Percentiles rank a stretch among this genome's conserved stretches.
phyloP scores from a whole-genome alignment of 306 rosid genomes.

The Lagenaria siceraria region DNA sequence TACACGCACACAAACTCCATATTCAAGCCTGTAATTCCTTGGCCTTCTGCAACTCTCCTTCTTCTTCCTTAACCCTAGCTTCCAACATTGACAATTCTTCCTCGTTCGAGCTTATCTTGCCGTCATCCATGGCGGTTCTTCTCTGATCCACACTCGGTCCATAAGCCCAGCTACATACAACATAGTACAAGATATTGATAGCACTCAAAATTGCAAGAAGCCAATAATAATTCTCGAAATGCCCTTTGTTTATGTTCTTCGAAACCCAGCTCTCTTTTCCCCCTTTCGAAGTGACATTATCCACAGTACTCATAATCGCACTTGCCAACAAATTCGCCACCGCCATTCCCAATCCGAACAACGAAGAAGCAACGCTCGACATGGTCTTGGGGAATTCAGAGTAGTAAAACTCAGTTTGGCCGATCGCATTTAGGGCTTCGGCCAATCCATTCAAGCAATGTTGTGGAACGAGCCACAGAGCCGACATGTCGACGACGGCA shows the following conservation, averaged over 20 bases:
- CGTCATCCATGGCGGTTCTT: conserved; percentile 3
- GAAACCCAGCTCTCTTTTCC: conserved; percentile 55
- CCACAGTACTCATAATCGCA: conserved; percentile 27
- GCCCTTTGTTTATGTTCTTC: conserved; percentile 34
- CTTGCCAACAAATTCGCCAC: conserved; percentile 39
- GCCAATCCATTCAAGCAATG: conserved; percentile 34
- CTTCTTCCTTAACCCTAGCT: conserved; percentile 9
- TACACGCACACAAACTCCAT: neutral
- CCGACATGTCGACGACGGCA: conserved; percentile 46
- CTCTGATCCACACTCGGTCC: conserved; percentile 29
- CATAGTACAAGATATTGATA: conserved; percentile 25
- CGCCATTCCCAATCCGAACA: conserved; percentile 35
- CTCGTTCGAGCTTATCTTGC: neutral
- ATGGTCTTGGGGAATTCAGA: conserved; percentile 55
- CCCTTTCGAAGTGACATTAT: conserved; percentile 31
- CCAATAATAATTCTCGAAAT: conserved; percentile 46
- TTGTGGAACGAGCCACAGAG: conserved; percentile 54
- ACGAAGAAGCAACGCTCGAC: conserved; percentile 49
- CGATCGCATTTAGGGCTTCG: conserved; percentile 49
- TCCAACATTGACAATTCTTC: conserved; percentile 12
- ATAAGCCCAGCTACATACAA: conserved; percentile 52
- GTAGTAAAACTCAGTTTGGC: conserved; percentile 56
- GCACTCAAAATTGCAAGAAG: conserved; percentile 29
- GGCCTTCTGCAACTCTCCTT: conserved; percentile 4
- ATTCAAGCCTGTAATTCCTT: neutral